phyloP scores from a whole-genome alignment of 2,329 filamentous ascomycete species.

The Pyrenophora teres region DNA sequence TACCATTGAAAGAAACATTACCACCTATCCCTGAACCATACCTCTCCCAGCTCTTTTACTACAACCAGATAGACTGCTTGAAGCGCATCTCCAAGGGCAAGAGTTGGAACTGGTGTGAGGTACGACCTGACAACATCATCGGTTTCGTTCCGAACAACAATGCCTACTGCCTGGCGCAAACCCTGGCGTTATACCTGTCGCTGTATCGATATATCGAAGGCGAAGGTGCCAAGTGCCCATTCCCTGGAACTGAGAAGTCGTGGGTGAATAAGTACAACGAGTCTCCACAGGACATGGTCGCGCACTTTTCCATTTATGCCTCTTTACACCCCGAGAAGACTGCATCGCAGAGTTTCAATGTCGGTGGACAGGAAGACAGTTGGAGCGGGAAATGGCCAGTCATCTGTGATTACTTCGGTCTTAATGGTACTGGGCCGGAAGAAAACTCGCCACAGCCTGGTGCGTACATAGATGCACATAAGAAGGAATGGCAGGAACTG shows the following conservation, averaged over 20 bases:
- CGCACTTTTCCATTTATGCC: constrained; percentile 51
- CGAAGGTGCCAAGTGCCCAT: constrained; percentile 46
- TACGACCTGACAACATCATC: constrained; percentile 50
- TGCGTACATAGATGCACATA: constrained; percentile 35
- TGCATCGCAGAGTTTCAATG: constrained; percentile 50
- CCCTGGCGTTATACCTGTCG: constrained; percentile 47
- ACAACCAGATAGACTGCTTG: constrained; percentile 50
- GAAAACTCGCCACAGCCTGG: constrained; percentile 35
- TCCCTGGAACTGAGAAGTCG: constrained; percentile 46
- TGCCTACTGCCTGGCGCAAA: constrained; percentile 47
- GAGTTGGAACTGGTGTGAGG: constrained; percentile 50
- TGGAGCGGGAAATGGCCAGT: constrained; percentile 55
- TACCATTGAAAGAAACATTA: constrained; percentile 37
- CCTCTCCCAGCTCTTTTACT: constrained; percentile 49
- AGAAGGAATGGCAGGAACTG: constrained; percentile 35
- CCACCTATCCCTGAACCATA: constrained; percentile 44
- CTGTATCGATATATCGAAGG: constrained; percentile 47
- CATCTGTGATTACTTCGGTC: constrained; percentile 54
- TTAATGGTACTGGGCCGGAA: constrained; percentile 48
- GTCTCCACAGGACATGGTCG: constrained; percentile 50
- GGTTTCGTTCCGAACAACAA: constrained; percentile 51
- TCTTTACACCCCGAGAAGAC: constrained; percentile 49
- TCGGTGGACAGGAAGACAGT: constrained; percentile 47
- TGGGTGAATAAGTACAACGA: constrained; percentile 49
- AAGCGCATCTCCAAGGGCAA: constrained; percentile 45